These are phyloP conservation scores for Haplosporangium sp. DNA, from an alignment of 371 early-diverging fungal species.

Conservation along the genomic window DNA sequence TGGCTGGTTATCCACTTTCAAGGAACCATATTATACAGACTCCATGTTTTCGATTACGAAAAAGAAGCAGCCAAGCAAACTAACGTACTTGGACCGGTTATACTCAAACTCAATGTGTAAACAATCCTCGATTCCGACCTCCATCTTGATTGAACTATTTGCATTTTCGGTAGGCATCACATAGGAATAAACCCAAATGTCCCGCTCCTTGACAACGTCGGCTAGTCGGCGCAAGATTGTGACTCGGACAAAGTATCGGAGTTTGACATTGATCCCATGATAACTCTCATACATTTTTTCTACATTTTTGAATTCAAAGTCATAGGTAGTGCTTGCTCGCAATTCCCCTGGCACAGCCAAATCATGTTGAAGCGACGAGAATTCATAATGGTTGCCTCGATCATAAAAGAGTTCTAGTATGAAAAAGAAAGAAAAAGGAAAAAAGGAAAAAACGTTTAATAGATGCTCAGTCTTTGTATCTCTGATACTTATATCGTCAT, in stretches of 20 bases:
- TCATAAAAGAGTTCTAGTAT: constrained; percentile 91
- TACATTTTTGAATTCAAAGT: constrained; percentile 92
- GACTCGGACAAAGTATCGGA: constrained; percentile 88
- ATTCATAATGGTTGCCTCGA: constrained; percentile 94
- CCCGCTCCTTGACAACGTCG: constrained; percentile 79
- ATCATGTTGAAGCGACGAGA: constrained; percentile 87
- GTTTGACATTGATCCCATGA: constrained; percentile 91
- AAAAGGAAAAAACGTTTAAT: too few relatives aligned
- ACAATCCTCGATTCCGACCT: constrained; percentile 95
- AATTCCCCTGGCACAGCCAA: constrained; percentile 88
- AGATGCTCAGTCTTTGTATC: neutral
- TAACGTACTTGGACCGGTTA: constrained; percentile 62
- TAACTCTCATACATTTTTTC: constrained; percentile 93
- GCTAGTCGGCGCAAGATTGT: constrained; percentile 79
- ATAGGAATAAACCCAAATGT: constrained; percentile 92
- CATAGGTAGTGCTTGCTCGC: constrained; percentile 71
- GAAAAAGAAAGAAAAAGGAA: neutral
- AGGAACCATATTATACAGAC: too few relatives aligned
- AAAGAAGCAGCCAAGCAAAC: neutral
- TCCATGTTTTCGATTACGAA: too few relatives aligned
- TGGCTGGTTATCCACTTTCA: too few relatives aligned
- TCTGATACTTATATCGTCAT: too few relatives aligned
- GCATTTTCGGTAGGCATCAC: constrained; percentile 79
- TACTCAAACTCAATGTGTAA: constrained; percentile 95
- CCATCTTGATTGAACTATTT: constrained; percentile 93